These are phyloP conservation scores for Mortierella sp. DNA, from an alignment of 371 early-diverging fungal species.

Conservation along the genomic window DNA sequence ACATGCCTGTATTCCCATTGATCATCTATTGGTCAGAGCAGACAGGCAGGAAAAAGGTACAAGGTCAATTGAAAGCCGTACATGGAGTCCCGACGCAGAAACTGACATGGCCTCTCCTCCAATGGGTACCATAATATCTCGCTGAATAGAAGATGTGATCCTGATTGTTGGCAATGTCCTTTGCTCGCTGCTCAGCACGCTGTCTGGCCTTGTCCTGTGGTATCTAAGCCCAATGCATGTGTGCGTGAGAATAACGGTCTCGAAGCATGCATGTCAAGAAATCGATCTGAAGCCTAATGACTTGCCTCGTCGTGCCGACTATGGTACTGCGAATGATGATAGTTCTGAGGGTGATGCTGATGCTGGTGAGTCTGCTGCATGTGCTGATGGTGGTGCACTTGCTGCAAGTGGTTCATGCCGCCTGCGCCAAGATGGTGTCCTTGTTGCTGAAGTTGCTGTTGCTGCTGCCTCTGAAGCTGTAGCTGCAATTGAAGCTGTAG, in stretches of 20 bases:
- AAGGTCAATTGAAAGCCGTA: too few species aligned
- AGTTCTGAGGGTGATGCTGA: constrained; percentile 7
- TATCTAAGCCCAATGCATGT: neutral
- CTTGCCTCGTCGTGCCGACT: constrained; percentile 32
- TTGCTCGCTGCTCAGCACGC: constrained; percentile 56
- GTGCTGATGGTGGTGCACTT: constrained; percentile 23
- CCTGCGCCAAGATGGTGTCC: constrained; percentile 3
- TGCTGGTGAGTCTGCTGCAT: constrained; percentile 2
- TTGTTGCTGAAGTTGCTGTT: constrained; percentile 4
- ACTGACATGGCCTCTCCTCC: too few species aligned
- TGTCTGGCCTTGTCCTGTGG: constrained; percentile 44
- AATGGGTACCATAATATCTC: constrained; percentile 67
- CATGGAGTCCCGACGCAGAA: neutral
- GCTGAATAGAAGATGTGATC: constrained; percentile 70
- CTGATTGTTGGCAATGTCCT: constrained; percentile 62
- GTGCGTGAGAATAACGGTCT: neutral
- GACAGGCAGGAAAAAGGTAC: neutral
- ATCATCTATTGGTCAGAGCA: constrained; percentile 41
- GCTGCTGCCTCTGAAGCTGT: constrained; percentile 15
- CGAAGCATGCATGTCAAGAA: neutral
- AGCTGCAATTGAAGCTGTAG: constrained; percentile 6
- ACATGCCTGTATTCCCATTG: constrained; percentile 56
- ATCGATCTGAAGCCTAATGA: neutral
- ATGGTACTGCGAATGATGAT: constrained; percentile 13
- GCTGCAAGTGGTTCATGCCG: constrained; percentile 6